Evolutionary conservation across 2,329 filamentous ascomycete genomes (phyloP).

Genomic region (Leptographium galeiforme): DNA sequence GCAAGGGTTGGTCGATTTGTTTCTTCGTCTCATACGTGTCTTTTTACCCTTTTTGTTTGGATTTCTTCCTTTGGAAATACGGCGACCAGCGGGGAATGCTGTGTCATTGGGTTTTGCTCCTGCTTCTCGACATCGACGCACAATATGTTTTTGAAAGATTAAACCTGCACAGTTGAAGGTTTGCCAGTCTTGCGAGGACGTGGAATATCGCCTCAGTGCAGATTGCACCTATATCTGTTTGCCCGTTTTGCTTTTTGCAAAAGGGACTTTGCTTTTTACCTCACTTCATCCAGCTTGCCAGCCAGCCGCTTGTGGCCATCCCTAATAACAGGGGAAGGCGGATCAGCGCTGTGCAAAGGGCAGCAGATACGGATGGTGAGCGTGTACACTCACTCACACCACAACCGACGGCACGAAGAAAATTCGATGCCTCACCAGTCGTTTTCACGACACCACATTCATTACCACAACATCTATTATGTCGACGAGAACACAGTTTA

Average conservation of each 20-base stretch:
- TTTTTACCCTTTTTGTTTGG: background rate
- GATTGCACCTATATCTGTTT: slow-evolving; percentile 10
- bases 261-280: slow-evolving; percentile 12
- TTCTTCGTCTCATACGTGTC: background rate
- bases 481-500: slow-evolving; percentile 3
- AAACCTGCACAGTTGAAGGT: slow-evolving; percentile 4
- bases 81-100: background rate
- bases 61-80: background rate
- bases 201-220: slow-evolving; percentile 7
- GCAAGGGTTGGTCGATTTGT: background rate
- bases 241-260: slow-evolving; percentile 13
- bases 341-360: background rate
- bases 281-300: slow-evolving; percentile 8
- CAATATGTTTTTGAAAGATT: slow-evolving; percentile 1
- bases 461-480: background rate
- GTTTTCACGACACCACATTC: background rate
- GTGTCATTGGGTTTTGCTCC: slow-evolving; percentile 1
- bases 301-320: background rate
- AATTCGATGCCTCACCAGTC: background rate
- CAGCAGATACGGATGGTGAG: background rate
- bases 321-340: slow-evolving; percentile 8
- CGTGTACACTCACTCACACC: background rate
- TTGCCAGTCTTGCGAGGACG: slow-evolving; percentile 7
- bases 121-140: background rate
- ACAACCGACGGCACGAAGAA: background rate